These are phyloP conservation scores for Dryas drummondii DNA, from an alignment of 306 rosid species.

Conservation along the genomic window DNA sequence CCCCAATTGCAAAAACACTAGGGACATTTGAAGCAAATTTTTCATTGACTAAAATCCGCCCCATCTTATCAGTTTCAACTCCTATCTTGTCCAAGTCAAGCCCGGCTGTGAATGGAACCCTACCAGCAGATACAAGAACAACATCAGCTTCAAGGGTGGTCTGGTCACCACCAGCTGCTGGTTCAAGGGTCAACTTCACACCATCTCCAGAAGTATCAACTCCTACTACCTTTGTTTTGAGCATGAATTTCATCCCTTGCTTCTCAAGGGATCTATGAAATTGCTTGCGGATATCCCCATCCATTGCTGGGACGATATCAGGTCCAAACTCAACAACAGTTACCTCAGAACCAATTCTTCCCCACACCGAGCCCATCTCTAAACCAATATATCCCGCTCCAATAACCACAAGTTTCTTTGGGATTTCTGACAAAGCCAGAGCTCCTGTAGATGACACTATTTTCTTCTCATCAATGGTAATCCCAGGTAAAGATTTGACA, in stretches of 20 bases:
- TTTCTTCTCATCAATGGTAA: constrained; percentile 91
- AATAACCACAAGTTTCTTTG: constrained; percentile 84
- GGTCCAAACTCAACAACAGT: constrained; percentile 93
- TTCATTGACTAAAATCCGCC: constrained; percentile 78
- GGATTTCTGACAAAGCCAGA: constrained; percentile 79
- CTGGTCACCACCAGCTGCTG: constrained; percentile 90
- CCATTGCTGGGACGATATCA: constrained; percentile 95
- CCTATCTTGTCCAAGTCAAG: constrained; percentile 85
- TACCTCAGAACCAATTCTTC: constrained; percentile 85
- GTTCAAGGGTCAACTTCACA: constrained; percentile 88
- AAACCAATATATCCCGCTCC: constrained; percentile 99
- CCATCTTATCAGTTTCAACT: constrained; percentile 78
- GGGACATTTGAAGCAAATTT: constrained; percentile 73
- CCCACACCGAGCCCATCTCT: constrained; percentile 99
- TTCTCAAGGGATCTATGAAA: constrained; percentile 94
- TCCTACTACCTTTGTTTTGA: constrained; percentile 92
- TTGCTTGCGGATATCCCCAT: constrained; percentile 86
- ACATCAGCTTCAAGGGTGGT: constrained; percentile 81
- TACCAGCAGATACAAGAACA: constrained; percentile 97
- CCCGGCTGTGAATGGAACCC: constrained; percentile 84
- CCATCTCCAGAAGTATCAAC: constrained; percentile 83
- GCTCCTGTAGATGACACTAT: constrained; percentile 96
- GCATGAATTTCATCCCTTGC: constrained; percentile 90
- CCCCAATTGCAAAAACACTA: constrained; percentile 90
- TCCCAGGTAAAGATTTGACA: constrained; percentile 86